Percentiles rank a stretch among this genome's conserved stretches.
phyloP scores from a whole-genome alignment of 768 basidiomycete genomes.

The Podaxis pistillaris region DNA sequence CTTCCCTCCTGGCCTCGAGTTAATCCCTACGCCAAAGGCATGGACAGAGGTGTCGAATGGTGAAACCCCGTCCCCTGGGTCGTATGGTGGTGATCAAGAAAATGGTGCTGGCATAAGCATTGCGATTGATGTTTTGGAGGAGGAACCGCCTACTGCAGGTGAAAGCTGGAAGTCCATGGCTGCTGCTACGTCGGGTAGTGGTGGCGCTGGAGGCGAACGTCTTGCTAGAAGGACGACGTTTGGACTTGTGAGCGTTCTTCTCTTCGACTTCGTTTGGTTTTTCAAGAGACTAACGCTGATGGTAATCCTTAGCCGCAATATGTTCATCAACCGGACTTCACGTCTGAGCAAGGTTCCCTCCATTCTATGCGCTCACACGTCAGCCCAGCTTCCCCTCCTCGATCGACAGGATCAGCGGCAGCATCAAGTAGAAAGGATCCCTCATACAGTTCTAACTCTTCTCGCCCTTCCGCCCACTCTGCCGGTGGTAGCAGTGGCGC shows the following conservation, averaged over 20 bases:
- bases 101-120: constrained; percentile 35
- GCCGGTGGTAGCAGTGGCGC: constrained; percentile 32
- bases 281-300: not conserved
- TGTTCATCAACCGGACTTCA: constrained; percentile 37
- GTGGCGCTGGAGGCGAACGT: constrained; percentile 22
- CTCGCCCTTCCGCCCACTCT: constrained; percentile 49
- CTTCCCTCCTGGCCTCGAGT: constrained; percentile 38
- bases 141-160: constrained; percentile 62
- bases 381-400: constrained; percentile 37
- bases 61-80: constrained; percentile 15
- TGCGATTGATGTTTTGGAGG: constrained; percentile 63
- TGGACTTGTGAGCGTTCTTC: constrained; percentile 52
- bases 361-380: constrained; percentile 62
- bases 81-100: constrained; percentile 22
- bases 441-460: constrained; percentile 51
- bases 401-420: constrained; percentile 54
- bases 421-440: constrained; percentile 40
- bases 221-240: constrained; percentile 53
- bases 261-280: constrained; percentile 8
- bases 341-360: constrained; percentile 65
- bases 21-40: constrained; percentile 25
- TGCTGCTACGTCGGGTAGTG: constrained; percentile 26
- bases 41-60: constrained; percentile 28
- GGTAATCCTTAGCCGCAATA: constrained; percentile 37
- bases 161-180: constrained; percentile 62